These are phyloP conservation scores for Penicillium sp. DNA, from an alignment of 2,329 filamentous ascomycete species.

Conservation along the genomic window DNA sequence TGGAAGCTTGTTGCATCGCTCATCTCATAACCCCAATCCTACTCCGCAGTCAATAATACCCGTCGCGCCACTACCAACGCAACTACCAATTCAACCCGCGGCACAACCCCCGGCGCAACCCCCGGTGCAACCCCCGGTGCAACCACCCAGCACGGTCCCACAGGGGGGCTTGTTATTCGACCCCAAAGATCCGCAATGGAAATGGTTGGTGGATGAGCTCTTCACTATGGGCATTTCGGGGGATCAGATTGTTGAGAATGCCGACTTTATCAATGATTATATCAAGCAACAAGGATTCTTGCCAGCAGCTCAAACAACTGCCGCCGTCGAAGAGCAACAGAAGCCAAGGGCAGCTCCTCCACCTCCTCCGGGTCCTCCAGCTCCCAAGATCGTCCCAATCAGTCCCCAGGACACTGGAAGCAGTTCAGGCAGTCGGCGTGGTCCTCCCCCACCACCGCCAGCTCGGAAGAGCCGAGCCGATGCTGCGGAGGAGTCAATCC, in stretches of 20 bases:
- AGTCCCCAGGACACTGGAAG: conserved; percentile 64
- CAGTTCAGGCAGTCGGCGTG: conserved; percentile 52
- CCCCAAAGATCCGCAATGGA: conserved; percentile 62
- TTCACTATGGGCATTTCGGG: conserved; percentile 66
- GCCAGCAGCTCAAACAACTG: conserved; percentile 21
- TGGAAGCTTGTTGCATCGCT: conserved; percentile 45
- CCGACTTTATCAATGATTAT: conserved; percentile 68
- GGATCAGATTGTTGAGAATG: conserved; percentile 66
- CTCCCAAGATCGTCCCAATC: conserved; percentile 46
- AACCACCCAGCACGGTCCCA: conserved; percentile 25
- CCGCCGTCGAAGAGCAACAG: conserved; percentile 48
- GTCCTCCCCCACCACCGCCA: conserved; percentile 61
- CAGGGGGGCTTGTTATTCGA: conserved; percentile 54
- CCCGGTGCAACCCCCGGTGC: conserved; percentile 15
- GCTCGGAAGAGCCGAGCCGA: conserved; percentile 48
- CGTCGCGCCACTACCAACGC: conserved; percentile 29
- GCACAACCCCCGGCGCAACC: conserved; percentile 7
- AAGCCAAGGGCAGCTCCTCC: conserved; percentile 59
- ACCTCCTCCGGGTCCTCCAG: conserved; percentile 59
- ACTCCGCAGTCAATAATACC: conserved; percentile 27
- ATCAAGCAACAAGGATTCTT: conserved; percentile 61
- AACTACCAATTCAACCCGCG: background rate
- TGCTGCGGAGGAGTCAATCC: conserved; percentile 57
- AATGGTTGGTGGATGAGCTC: conserved; percentile 61
- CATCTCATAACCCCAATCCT: conserved; percentile 41